Percentiles rank a stretch among this genome's conserved stretches.
phyloP scores from a whole-genome alignment of 2,329 filamentous ascomycete genomes.

The Fusarium sp. region DNA sequence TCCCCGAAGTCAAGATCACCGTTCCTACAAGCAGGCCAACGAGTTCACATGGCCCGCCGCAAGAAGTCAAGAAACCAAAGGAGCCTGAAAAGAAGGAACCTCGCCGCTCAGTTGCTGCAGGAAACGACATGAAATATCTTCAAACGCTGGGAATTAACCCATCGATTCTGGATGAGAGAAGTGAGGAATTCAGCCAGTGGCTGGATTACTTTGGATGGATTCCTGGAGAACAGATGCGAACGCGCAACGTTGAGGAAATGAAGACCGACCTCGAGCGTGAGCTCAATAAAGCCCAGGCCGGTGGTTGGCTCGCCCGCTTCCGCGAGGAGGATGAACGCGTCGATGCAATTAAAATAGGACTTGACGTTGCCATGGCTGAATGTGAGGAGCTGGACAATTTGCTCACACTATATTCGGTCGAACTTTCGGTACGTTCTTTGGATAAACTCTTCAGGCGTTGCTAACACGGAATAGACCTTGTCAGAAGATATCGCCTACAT shows the following conservation, averaged over 20 bases:
- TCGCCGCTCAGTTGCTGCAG: constrained; percentile 74
- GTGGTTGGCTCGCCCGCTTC: constrained; percentile 89
- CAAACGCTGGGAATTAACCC: constrained; percentile 84
- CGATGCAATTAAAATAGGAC: constrained; percentile 85
- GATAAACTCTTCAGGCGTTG: not conserved
- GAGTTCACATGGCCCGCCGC: constrained; percentile 58
- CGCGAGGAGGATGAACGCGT: constrained; percentile 93
- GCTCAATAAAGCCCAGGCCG: constrained; percentile 90
- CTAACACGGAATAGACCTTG: constrained; percentile 75
- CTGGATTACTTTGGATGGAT: constrained; percentile 93
- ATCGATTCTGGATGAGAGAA: constrained; percentile 80
- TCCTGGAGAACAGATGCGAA: constrained; percentile 79
- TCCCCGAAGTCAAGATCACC: constrained; percentile 74
- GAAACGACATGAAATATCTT: constrained; percentile 85
- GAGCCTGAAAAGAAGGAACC: constrained; percentile 60
- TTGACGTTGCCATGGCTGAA: constrained; percentile 92
- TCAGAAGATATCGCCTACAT: constrained; percentile 98
- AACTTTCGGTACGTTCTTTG: constrained; percentile 80
- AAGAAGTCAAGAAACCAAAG: constrained; percentile 54
- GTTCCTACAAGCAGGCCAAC: constrained; percentile 60
- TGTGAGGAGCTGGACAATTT: constrained; percentile 97
- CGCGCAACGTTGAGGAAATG: constrained; percentile 83
- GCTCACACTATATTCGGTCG: constrained; percentile 93
- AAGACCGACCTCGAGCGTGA: constrained; percentile 89
- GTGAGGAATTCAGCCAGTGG: constrained; percentile 85